Evolutionary conservation across 78 protist genomes (phyloP), one percentile per base, ranked within the genome.

Genomic region (Abeoforma whisleri): DNA sequence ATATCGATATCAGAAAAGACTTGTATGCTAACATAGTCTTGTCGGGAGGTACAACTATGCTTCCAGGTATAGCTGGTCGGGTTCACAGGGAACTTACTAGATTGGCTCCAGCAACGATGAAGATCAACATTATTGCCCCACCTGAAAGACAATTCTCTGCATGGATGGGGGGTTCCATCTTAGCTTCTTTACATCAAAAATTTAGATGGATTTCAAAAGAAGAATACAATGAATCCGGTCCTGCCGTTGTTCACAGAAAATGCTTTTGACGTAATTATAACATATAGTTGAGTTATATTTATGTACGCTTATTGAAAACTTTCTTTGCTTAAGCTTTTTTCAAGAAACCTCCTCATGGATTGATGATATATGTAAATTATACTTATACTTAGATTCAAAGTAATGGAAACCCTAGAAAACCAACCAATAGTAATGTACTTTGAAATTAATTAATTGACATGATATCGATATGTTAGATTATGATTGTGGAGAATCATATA

Each of bases 21-120:
- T 71, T 90, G 77, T 69, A 84, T 40, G 37, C 86, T 32, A 80
- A 80, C 62, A 39, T 88, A 5, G 39, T 90, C 57, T 0, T 90
- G 32, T 40, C 93, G 2, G 93, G 93, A 40, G 93, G 93, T 12
- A 85, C 84, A 71, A 85, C 89, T 2, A 39, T 90, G 34, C 84
- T 90, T 83, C 62, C 57, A 38, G 90, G 90, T 33, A 80, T 90
- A 74, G 72, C 87, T 36, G 93, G 86, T 33, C 33, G 93, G 32
- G 74, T 90, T 12, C n/a, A 74, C 1, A 68, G 70, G 33, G 87
- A 81, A 34, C 40, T 82, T 22, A 62, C 88, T 1, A 86, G 80
- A 39, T 38, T 40, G 0, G 82, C 88, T 12, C 84, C 57, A 12
- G 39, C 57, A 30, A n/a, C n/a, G n/a, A n/a, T n/a, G n/a, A n/a